phyloP scores from a whole-genome alignment of 441 rosid genomes.

The Codiaeum variegatum region DNA sequence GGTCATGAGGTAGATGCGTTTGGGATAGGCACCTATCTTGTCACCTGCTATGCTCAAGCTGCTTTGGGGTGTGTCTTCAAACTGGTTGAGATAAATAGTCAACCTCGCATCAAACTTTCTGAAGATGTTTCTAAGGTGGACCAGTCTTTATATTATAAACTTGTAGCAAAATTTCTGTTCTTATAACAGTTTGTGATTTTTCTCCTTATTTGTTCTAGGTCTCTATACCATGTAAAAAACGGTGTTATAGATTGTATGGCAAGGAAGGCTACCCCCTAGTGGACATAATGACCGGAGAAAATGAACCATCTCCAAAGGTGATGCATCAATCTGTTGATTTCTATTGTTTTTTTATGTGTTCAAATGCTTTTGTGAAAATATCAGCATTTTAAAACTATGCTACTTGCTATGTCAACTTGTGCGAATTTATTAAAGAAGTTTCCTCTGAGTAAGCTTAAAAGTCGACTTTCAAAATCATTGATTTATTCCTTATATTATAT shows the following conservation, averaged over 20 bases:
- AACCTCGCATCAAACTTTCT: conserved; percentile 94
- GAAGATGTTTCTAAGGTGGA: conserved; percentile 94
- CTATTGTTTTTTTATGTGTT: conserved; percentile 1
- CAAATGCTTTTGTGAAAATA: conserved; percentile 4
- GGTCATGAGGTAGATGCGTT: conserved; percentile 94
- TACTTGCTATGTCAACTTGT: neutral
- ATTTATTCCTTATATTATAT: neutral
- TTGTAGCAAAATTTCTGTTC: neutral
- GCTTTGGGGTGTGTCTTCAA: conserved; percentile 95
- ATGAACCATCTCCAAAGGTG: conserved; percentile 88
- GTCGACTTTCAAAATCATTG: neutral
- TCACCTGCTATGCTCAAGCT: conserved; percentile 87
- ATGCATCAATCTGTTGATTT: conserved; percentile 1
- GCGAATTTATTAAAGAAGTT: neutral
- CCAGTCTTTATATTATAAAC: neutral
- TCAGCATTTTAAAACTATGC: neutral
- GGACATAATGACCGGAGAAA: conserved; percentile 93
- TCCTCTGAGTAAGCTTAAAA: neutral
- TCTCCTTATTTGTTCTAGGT: conserved; percentile 42
- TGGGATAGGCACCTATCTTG: conserved; percentile 88
- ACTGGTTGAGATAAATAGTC: conserved; percentile 83
- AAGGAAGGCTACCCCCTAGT: conserved; percentile 84
- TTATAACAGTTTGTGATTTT: conserved; percentile 5
- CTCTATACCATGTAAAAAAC: conserved; percentile 91
- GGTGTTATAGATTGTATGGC: conserved; percentile 67